Base-by-base conservation (phyloP, 164 flowering plant genomes). In the Kingdonia uniflora region DNA sequence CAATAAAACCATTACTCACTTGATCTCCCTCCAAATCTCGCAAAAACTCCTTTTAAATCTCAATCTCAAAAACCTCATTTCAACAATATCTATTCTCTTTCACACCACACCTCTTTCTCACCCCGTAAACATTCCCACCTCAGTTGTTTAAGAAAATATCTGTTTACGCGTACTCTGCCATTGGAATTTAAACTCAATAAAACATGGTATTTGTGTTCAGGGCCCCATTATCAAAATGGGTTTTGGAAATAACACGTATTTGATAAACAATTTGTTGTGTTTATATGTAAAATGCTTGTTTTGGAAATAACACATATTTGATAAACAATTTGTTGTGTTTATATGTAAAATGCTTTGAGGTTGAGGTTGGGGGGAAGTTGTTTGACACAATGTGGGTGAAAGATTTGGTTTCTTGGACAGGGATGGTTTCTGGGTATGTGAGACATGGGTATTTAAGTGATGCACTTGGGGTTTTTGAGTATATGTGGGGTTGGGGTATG, bases 381-480 rank as follows among this genome's bases (percentile, higher is more conserved):
- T 79, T 81, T 41, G 82, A 74, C 33, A 78, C 59, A 66, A 75
- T 79, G 79, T 68, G 66, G 43, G 3, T 58, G 17, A 74, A 54
- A 52, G 80, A 79, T 61, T 76, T 77, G 6, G 80, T 79, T 25
- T 75, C 82, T 0, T 79, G 84, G 84, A 75, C 81, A 6, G 68
- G 66, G 37, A 47, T 75, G 6, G 50, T 81, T 15, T 70, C 79
- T 42, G 79, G 77, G 54, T 71, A 70, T 55, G 65, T 47, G 20
- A 71, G 58, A 38, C 29, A 15, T 21, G 68, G 69, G 24, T 15
- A 47, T 6, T 57, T 70, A 17, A 54, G 42, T 7, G 56, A 65
- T 41, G 80, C 77, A 1, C 67, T 81, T 38, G 56, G 59, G 25
- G 44, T 77, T 54, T 79, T 71, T 52, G 58, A 52, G 22, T 19